Base-by-base conservation (phyloP, 768 basidiomycete species). In the Pleurotus salmoneostramineus region DNA sequence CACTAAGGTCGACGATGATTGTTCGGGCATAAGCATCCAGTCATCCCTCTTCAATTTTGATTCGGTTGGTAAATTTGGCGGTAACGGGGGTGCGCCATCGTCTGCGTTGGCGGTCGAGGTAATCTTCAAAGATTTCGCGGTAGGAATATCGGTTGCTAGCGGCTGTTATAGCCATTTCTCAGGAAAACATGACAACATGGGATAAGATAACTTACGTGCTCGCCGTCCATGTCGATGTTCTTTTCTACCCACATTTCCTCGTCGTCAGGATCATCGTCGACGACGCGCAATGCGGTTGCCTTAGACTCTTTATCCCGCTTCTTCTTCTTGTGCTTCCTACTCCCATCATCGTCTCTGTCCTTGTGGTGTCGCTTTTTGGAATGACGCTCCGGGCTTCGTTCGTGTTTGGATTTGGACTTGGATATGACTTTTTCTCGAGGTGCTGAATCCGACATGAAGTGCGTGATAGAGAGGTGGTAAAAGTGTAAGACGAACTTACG, bases 231-330 rank as follows among this genome's bases (percentile, higher is more conserved):
- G 65, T 86, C 85, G 37, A 93, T 84, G 63, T 91, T 91, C 77
- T 91, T 93, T 75, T 94, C 94, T 21, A 87, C 81, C 93, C 93
- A 95, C 74, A 92, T 81, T 56, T 86, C 86, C 14, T 87, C 84
- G 66, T 85, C 87, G 60, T 84, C 76, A 12, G 80, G 78, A 66
- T 94, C 88, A 64, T 93, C 90, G 67, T 92, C 92, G 31, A 88
- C 70, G 35, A 81, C 78, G 52, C 27, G 35, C n/a, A 54, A 35
- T 4, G 15, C 35, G 31, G 21, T 42, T 11, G 6, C 40, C 52
- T 54, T 54, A 15, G 14, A 10, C 52, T 54, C 52, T 40, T 37
- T 40, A 12, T 43, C 52, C 37, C 52, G 14, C 36, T 54, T 54
- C 52, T 43, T 54, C 37, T 54, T 54, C 27, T 54, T 54, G 52